Conservation (phyloP, 192 early-diverging fungal genomes). For the Coemansia sp. region DNA sequence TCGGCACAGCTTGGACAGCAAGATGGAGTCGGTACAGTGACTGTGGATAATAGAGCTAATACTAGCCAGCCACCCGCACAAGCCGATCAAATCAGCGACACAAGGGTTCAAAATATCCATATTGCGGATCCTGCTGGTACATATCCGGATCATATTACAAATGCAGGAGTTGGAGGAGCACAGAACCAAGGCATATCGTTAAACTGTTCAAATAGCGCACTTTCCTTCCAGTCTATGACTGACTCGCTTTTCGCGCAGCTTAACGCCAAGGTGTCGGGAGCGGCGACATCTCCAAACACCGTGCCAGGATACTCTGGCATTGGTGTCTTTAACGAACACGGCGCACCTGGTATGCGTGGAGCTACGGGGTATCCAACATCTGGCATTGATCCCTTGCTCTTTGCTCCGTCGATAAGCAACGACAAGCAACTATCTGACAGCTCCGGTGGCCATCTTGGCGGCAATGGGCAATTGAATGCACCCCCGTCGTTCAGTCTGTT, state of each 20-base stretch:
- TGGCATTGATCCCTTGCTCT: conserved; percentile 41
- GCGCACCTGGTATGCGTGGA: conserved; percentile 7
- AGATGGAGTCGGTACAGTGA: neutral
- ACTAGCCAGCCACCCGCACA: neutral
- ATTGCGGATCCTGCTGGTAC: neutral
- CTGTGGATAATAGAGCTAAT: neutral
- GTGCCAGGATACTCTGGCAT: conserved; percentile 19
- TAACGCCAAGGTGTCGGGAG: conserved; percentile 47
- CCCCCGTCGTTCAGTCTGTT: conserved; percentile 26
- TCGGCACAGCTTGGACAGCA: neutral
- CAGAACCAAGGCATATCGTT: neutral
- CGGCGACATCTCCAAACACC: conserved; percentile 7
- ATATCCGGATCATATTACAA: neutral
- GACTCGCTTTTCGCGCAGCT: conserved; percentile 53
- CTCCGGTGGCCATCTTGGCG: neutral
- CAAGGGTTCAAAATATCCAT: neutral
- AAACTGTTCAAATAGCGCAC: conserved; percentile 29
- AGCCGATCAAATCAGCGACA: conserved; percentile 2
- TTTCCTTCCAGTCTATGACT: conserved; percentile 49
- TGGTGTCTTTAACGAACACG: conserved; percentile 7
- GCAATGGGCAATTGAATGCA: conserved; percentile 2
- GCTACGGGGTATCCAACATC: conserved; percentile 23
- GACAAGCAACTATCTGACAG: neutral
- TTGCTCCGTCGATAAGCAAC: conserved; percentile 21
- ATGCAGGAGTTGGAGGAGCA: neutral